phyloP scores from a whole-genome alignment of 495 filamentous ascomycete genomes.

The Oidiodendron maius region DNA sequence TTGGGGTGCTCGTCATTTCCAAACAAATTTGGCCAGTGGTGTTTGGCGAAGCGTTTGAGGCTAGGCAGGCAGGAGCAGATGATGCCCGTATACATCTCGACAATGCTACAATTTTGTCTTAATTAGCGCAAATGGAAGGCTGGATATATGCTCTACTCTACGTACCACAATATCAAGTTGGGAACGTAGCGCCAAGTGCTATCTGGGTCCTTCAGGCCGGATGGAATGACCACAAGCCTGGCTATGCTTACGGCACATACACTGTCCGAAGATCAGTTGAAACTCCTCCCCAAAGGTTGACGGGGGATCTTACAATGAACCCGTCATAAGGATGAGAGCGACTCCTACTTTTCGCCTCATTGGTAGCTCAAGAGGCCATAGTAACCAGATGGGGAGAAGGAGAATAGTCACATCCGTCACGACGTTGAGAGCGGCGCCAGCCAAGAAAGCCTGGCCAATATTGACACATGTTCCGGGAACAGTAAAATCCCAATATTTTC shows the following conservation, averaged over 20 bases:
- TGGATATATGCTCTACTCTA: neutral
- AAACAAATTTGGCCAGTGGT: conserved; percentile 31
- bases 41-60: conserved; percentile 72
- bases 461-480: conserved; percentile 19
- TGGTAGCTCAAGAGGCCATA: conserved; percentile 75
- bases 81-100: conserved; percentile 79
- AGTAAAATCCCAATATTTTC: conserved; percentile 21
- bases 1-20: neutral
- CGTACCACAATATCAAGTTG: conserved; percentile 27
- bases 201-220: conserved; percentile 10
- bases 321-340: conserved; percentile 23
- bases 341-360: conserved; percentile 49
- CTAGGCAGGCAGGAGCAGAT: conserved; percentile 82
- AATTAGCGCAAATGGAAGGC: neutral
- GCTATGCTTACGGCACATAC: conserved; percentile 18
- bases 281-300: neutral
- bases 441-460: conserved; percentile 8
- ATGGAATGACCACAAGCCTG: conserved; percentile 13
- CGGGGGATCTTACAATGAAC: conserved; percentile 23
- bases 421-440: conserved; percentile 18
- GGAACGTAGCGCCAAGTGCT: conserved; percentile 19
- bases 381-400: conserved; percentile 58
- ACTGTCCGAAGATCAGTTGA: conserved; percentile 2
- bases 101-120: conserved; percentile 18
- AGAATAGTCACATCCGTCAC: conserved; percentile 8